These are phyloP conservation scores for Geotrichum fermentans DNA, from an alignment of 1,139 yeast species.

Conservation along the genomic window DNA sequence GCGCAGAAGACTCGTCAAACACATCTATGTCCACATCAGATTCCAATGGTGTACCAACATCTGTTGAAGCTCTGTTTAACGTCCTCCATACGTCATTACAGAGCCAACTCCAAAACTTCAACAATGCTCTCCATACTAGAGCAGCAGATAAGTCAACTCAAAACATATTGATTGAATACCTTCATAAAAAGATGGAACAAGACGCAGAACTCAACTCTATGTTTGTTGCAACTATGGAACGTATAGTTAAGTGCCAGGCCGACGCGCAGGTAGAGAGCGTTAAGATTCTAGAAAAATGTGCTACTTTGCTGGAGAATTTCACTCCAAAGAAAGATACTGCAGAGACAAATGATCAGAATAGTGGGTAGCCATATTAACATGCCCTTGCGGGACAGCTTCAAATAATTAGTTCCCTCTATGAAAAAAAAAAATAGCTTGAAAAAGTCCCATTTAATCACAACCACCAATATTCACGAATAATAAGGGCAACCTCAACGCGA, in stretches of 20 bases:
- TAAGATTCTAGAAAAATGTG: constrained; percentile 6
- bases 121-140: neutral
- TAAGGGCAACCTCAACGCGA: too few species aligned
- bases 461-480: neutral
- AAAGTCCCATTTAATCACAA: neutral
- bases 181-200: constrained; percentile 15
- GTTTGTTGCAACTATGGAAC: constrained; percentile 10
- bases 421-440: neutral
- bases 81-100: neutral
- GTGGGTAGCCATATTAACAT: neutral
- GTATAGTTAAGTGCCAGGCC: constrained; percentile 10
- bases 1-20: too few species aligned
- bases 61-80: too few species aligned
- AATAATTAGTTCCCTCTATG: too few species aligned
- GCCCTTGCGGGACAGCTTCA: too few species aligned
- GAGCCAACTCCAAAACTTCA: neutral
- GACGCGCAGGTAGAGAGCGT: constrained; percentile 13
- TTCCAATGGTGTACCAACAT: too few species aligned
- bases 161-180: constrained; percentile 10
- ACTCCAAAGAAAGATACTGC: too few species aligned
- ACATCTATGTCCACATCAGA: too few species aligned
- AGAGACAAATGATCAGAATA: neutral
- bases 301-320: neutral
- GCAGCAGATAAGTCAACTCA: constrained; percentile 9
- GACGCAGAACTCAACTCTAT: constrained; percentile 14